Conservation (phyloP, 345 rosid species). For the Citrus hindsii region DNA sequence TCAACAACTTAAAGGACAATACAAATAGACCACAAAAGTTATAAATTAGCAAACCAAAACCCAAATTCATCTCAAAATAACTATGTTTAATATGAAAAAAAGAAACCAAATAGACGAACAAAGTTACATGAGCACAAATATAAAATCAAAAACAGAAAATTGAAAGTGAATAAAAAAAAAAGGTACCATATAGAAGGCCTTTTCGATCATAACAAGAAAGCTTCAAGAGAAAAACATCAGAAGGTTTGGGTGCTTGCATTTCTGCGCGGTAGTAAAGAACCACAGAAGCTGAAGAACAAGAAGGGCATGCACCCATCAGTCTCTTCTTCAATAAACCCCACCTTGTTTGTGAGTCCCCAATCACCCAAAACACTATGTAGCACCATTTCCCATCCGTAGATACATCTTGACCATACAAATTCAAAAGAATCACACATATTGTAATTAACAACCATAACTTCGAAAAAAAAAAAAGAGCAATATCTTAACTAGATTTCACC, state of each 20-base stretch:
- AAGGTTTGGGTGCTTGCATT: constrained; percentile 49
- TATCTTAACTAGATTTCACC: background rate
- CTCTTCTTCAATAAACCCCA: constrained; percentile 88
- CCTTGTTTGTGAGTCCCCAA: constrained; percentile 60
- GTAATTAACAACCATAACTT: too few relatives aligned
- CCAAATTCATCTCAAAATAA: background rate
- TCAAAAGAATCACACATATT: constrained; percentile 3
- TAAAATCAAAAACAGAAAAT: background rate
- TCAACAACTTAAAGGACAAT: background rate
- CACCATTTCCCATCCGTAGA: constrained; percentile 99
- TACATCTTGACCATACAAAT: constrained; percentile 55
- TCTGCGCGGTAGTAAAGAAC: constrained; percentile 58
- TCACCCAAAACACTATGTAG: constrained; percentile 87
- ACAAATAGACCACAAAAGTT: background rate
- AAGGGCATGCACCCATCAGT: constrained; percentile 69
- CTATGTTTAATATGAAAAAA: background rate
- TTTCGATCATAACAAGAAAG: constrained; percentile 69
- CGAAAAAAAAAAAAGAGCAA: too few relatives aligned
- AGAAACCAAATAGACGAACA: too few relatives aligned
- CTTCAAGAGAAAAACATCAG: constrained; percentile 80
- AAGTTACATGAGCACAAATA: background rate
- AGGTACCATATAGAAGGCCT: constrained; percentile 80
- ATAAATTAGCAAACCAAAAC: background rate
- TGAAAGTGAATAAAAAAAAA: constrained; percentile 1
- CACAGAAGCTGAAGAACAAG: constrained; percentile 73